Evolutionary conservation across 23 red algal genomes (phyloP).

Genomic region (Gracilaria caudata): DNA sequence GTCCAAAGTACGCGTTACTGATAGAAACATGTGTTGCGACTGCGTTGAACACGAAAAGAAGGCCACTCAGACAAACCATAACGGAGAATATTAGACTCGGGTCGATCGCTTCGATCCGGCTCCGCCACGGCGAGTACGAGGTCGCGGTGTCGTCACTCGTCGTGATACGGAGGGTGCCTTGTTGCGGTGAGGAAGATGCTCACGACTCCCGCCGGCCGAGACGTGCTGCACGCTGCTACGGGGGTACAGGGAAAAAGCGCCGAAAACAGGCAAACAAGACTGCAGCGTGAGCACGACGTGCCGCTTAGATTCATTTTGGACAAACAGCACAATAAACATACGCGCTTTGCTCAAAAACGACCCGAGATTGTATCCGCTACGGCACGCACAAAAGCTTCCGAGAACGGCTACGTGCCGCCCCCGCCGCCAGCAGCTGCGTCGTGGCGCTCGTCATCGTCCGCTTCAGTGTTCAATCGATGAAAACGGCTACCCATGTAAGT

Average conservation of each 20-base stretch:
- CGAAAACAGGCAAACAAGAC: background rate
- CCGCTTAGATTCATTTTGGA: background rate
- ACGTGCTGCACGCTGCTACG: too few species aligned
- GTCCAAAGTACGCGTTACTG: background rate
- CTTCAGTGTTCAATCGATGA: conserved; percentile 41
- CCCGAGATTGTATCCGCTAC: too few species aligned
- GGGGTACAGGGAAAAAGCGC: background rate
- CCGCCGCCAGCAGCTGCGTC: background rate
- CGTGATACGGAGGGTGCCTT: background rate
- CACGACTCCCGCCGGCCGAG: too few species aligned
- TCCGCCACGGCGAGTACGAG: conserved; percentile 27
- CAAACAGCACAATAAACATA: conserved; percentile 31
- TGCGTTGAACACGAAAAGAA: conserved; percentile 9
- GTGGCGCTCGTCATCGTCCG: conserved; percentile 2
- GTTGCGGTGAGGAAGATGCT: too few species aligned
- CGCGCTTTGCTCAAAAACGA: too few species aligned
- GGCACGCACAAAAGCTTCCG: background rate
- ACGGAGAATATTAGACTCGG: conserved; percentile 51
- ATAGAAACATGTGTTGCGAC: conserved; percentile 16
- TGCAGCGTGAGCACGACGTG: background rate
- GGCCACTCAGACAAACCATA: conserved; percentile 14
- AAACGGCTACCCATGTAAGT: conserved; percentile 70
- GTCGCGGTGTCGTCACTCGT: background rate
- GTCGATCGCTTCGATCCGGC: conserved; percentile 9
- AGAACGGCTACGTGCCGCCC: background rate